Percentiles rank a stretch among this genome's conserved stretches.
Conservation (phyloP, 1,284 basidiomycete species). For the Mrakiaceae sp. region DNA sequence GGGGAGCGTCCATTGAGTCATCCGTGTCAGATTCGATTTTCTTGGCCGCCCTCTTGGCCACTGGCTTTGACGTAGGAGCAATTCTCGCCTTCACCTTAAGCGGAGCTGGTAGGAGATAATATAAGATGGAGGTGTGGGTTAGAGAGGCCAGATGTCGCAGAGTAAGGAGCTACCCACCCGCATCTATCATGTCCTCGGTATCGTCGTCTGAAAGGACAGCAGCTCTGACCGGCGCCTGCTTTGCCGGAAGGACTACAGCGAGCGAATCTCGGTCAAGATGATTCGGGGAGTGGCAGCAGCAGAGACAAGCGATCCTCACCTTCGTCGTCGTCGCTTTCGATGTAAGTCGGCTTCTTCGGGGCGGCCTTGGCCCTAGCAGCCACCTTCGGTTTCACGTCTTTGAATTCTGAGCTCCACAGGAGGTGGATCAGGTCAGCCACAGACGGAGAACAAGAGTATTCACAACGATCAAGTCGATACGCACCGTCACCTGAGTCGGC, state of each 20-base stretch:
- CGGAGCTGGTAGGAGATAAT: slow-evolving; percentile 15
- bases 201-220: too few species aligned
- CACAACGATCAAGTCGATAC: too few species aligned
- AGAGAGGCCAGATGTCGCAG: too few species aligned
- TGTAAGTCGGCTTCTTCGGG: slow-evolving; percentile 23
- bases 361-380: slow-evolving; percentile 21
- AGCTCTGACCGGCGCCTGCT: too few species aligned
- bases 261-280: not conserved
- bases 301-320: not conserved
- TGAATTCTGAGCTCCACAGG: slow-evolving; percentile 14
- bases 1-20: not conserved
- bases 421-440: not conserved
- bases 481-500: too few species aligned
- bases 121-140: not conserved
- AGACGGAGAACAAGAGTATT: not conserved
- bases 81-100: slow-evolving; percentile 15
- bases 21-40: not conserved
- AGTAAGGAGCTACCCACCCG: too few species aligned
- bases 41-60: not conserved
- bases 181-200: too few species aligned
- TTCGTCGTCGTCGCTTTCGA: slow-evolving; percentile 18
- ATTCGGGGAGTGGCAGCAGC: not conserved
- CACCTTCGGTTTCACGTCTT: slow-evolving; percentile 33
- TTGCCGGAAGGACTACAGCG: too few species aligned
- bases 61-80: slow-evolving; percentile 22